Percentiles rank a stretch among this genome's conserved stretches.
Evolutionary conservation across 495 filamentous ascomycete genomes (phyloP).

Genomic region (Lineolata rhizophorae): DNA sequence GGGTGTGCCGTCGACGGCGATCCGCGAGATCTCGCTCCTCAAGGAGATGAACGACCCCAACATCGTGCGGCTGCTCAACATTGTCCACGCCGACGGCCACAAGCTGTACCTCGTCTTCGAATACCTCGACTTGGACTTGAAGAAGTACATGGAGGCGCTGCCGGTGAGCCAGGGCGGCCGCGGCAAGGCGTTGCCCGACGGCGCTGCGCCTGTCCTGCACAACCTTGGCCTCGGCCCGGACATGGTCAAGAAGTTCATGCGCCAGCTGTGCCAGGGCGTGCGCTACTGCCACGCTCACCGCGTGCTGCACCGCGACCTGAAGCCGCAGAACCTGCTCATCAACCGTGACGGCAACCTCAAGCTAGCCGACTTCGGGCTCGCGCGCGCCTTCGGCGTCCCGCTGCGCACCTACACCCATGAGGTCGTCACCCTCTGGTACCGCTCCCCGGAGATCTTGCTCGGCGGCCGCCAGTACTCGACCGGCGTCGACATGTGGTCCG

Average conservation of each 20-base stretch:
- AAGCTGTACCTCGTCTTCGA: constrained; percentile 99
- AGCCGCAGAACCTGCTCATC: constrained; percentile 95
- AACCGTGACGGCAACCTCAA: constrained; percentile 90
- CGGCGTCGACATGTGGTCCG: constrained; percentile 98
- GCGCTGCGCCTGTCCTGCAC: constrained; percentile 38
- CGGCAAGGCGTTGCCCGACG: constrained; percentile 72
- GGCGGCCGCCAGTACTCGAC: constrained; percentile 96
- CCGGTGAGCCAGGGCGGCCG: constrained; percentile 76
- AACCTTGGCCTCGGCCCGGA: constrained; percentile 60
- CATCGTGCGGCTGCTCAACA: constrained; percentile 92
- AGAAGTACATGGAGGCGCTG: constrained; percentile 97
- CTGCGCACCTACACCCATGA: constrained; percentile 96
- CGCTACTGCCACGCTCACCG: constrained; percentile 93
- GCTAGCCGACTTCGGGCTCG: constrained; percentile 91
- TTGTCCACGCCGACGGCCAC: constrained; percentile 91
- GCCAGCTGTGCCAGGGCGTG: constrained; percentile 74
- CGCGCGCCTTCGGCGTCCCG: constrained; percentile 88
- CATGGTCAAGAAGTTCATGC: constrained; percentile 98
- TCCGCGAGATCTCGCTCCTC: constrained; percentile 96
- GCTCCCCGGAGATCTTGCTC: constrained; percentile 90
- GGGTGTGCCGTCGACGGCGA: constrained; percentile 93
- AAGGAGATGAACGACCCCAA: constrained; percentile 98
- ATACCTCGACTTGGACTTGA: constrained; percentile 96
- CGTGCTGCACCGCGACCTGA: constrained; percentile 85
- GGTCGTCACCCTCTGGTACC: constrained; percentile 96